A percentile compares a stretch with the other conserved stretches of the same genome.
phyloP scores from a whole-genome alignment of 768 basidiomycete genomes.

The Thelephora ganbajun region DNA sequence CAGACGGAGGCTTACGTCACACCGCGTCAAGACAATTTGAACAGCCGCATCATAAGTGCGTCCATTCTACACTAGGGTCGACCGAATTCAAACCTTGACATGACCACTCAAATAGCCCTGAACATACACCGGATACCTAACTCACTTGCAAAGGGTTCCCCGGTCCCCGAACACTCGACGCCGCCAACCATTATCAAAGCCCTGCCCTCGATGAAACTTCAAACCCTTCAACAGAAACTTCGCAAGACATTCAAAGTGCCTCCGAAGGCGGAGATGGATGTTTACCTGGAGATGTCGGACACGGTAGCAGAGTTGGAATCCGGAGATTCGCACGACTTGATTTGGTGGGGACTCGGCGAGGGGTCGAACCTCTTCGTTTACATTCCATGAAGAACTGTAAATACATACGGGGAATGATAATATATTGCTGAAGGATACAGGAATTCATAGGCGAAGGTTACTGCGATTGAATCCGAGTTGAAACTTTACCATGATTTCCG shows the following conservation, averaged over 20 bases:
- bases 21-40: constrained; percentile 40
- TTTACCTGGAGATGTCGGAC: constrained; percentile 48
- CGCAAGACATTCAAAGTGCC: constrained; percentile 30
- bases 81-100: background rate
- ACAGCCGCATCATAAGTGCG: constrained; percentile 48
- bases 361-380: constrained; percentile 22
- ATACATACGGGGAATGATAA: too few species aligned
- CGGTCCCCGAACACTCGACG: constrained; percentile 1
- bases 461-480: too few species aligned
- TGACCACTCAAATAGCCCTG: constrained; percentile 12
- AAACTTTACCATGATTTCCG: too few species aligned
- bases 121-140: constrained; percentile 15
- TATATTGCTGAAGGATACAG: too few species aligned
- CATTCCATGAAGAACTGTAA: background rate
- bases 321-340: constrained; percentile 40
- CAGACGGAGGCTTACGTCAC: constrained; percentile 20
- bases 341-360: constrained; percentile 63
- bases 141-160: constrained; percentile 6
- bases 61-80: background rate
- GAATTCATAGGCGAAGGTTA: too few species aligned
- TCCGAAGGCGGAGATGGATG: constrained; percentile 20
- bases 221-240: constrained; percentile 48
- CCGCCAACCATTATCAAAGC: constrained; percentile 29
- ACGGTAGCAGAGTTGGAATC: constrained; percentile 29
- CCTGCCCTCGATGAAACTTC: constrained; percentile 56